Percentiles rank a stretch among this genome's conserved stretches.
phyloP scores from a whole-genome alignment of 768 basidiomycete genomes.

The Agaricus subrufescens region DNA sequence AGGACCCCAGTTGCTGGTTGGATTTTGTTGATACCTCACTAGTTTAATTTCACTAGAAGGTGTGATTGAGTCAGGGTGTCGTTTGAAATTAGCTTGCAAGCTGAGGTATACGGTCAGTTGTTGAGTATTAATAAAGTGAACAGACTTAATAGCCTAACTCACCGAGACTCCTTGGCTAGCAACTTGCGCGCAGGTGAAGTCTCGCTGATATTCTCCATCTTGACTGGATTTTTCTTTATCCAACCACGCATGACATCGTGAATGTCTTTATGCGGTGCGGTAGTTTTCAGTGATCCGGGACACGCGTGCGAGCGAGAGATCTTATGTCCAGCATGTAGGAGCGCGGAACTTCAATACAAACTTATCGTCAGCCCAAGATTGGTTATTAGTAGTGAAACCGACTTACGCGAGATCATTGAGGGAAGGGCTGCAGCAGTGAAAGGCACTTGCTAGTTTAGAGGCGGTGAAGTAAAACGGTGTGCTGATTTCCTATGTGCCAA shows the following conservation, averaged over 20 bases:
- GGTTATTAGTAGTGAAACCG: too few species aligned
- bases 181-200: constrained; percentile 67
- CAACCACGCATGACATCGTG: constrained; percentile 85
- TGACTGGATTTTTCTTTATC: constrained; percentile 79
- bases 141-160: neutral
- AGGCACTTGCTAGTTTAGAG: constrained; percentile 68
- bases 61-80: constrained; percentile 62
- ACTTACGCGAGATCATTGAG: constrained; percentile 66
- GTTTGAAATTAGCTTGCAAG: constrained; percentile 66
- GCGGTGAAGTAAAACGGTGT: constrained; percentile 88
- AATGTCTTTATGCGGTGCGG: constrained; percentile 64
- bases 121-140: neutral
- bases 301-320: constrained; percentile 90
- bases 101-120: constrained; percentile 24
- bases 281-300: constrained; percentile 88
- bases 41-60: constrained; percentile 66
- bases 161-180: constrained; percentile 68
- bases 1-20: constrained; percentile 92
- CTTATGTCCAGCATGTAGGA: constrained; percentile 79
- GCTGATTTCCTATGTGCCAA: constrained; percentile 56
- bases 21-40: constrained; percentile 89
- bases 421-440: constrained; percentile 77
- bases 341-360: constrained; percentile 79
- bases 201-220: constrained; percentile 74
- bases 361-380: too few species aligned